Evolutionary conservation across 768 basidiomycete species (phyloP), one percentile per base, ranked within the genome.

Genomic region (Serendipita sp.): DNA sequence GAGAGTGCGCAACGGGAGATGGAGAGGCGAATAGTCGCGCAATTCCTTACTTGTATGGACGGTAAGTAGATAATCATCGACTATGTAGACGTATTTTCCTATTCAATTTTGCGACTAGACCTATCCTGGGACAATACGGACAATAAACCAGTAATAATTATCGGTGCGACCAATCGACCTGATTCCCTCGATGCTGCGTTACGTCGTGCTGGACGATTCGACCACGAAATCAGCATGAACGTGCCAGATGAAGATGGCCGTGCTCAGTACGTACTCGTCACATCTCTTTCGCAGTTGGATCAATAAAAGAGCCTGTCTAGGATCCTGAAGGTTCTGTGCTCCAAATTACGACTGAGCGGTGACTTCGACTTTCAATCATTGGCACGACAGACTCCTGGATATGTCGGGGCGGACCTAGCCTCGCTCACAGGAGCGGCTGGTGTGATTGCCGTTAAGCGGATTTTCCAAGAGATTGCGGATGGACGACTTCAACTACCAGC

Each of bases 1-100:
- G 96, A 99, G 75, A 97, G 89, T 69, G 95, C 96, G 0, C 96
- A 99, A 71, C 79, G 95, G 65, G 96, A 98, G 75, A 98, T 97
- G 96, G 96, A 98, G 71, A 77, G 94, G 51, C 81, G 96, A 11
- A 98, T 99, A 62, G 95, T 99, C 8, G 95, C 95, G 0, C 96
- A 99, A 73, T 89, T 99, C 68, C 75, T 98, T 64, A 98, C 95
- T 0, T 97, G 95, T 76, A 96, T 99, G 91, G 96, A 99, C 73
- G 95, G 95, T 96, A 69, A 47, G 83, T 71, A 37, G 16, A 13
- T 13, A 7, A 41, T 5, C 13, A 5, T 32, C 45, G 2, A 2
- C 30, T 63, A 34, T 15, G 34, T 47, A n/a, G n/a, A n/a, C 65
- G 32, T 58, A 47, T 2, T 1, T 47, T 24, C 0, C 24, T 32